phyloP scores from a whole-genome alignment of 495 filamentous ascomycete genomes.

The Amphirosellinia nigrospora region DNA sequence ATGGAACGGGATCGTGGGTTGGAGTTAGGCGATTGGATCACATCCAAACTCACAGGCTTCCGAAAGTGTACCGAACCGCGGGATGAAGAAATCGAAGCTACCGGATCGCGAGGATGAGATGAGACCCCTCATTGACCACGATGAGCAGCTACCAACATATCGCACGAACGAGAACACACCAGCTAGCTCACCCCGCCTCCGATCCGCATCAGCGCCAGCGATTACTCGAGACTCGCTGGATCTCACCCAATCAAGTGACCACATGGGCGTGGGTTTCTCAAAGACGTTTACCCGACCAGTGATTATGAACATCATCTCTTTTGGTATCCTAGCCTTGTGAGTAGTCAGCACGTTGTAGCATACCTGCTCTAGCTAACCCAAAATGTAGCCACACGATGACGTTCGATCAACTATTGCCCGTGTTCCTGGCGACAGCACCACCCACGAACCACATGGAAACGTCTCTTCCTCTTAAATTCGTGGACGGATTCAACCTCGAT shows the following conservation, averaged over 20 bases:
- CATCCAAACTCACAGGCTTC: constrained; percentile 54
- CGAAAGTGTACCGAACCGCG: constrained; percentile 37
- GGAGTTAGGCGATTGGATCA: constrained; percentile 76
- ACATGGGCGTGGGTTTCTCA: constrained; percentile 36
- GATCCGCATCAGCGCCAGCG: constrained; percentile 38
- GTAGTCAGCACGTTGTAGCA: constrained; percentile 44
- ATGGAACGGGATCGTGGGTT: constrained; percentile 74
- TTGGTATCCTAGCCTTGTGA: constrained; percentile 95
- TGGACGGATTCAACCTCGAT: constrained; percentile 80
- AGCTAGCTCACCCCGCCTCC: constrained; percentile 55
- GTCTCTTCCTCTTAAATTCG: constrained; percentile 82
- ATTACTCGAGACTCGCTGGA: constrained; percentile 39
- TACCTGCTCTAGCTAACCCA: constrained; percentile 30
- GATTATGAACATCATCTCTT: constrained; percentile 80
- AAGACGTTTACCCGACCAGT: constrained; percentile 78
- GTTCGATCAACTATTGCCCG: constrained; percentile 91
- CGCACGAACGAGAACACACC: constrained; percentile 65
- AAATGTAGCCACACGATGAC: constrained; percentile 74
- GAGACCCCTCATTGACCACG: constrained; percentile 57
- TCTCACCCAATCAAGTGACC: constrained; percentile 28
- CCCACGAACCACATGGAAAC: constrained; percentile 47
- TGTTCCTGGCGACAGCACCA: constrained; percentile 80
- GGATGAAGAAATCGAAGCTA: constrained; percentile 35
- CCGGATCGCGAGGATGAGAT: constrained; percentile 50
- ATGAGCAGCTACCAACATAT: constrained; percentile 67